phyloP scores from a whole-genome alignment of 306 rosid species.

The Citrullus amarus region DNA sequence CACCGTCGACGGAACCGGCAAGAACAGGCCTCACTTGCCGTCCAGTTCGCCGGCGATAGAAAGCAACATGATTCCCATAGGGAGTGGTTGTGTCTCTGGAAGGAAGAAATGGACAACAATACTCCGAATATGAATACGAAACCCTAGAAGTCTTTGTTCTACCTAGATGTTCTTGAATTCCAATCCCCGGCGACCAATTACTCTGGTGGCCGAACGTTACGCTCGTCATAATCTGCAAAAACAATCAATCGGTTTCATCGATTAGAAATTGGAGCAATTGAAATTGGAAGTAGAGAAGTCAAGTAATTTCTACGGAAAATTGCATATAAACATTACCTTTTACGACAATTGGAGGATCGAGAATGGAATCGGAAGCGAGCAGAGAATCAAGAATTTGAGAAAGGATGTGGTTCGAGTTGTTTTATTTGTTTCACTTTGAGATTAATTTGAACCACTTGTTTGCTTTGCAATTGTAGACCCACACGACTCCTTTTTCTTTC shows the following conservation, averaged over 20 bases:
- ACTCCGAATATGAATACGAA: conserved; percentile 39
- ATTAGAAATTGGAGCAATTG: background rate
- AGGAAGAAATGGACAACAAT: conserved; percentile 21
- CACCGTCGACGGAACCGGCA: conserved; percentile 26
- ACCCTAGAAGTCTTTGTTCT: conserved; percentile 34
- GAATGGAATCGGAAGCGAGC: background rate
- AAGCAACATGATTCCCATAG: conserved; percentile 30
- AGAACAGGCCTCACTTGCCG: conserved; percentile 35
- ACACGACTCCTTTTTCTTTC: background rate
- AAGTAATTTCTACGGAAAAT: background rate
- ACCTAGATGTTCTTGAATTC: conserved; percentile 41
- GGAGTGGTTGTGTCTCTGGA: conserved; percentile 6
- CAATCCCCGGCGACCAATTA: conserved; percentile 45
- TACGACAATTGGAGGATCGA: background rate
- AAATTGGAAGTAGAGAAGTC: background rate
- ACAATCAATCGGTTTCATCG: background rate
- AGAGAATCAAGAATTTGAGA: background rate
- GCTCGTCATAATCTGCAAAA: conserved; percentile 48
- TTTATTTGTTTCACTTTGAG: background rate
- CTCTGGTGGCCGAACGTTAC: conserved; percentile 58
- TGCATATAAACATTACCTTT: background rate
- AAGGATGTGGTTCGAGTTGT: background rate
- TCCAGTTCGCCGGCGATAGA: conserved; percentile 20
- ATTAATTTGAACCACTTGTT: conserved; percentile 5
- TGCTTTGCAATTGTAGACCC: background rate